Percentiles rank a stretch among this genome's conserved stretches.
These are phyloP conservation scores for Aspergillus costaricaensis DNA, from an alignment of 2,329 filamentous ascomycete genomes.

Conservation along the genomic window DNA sequence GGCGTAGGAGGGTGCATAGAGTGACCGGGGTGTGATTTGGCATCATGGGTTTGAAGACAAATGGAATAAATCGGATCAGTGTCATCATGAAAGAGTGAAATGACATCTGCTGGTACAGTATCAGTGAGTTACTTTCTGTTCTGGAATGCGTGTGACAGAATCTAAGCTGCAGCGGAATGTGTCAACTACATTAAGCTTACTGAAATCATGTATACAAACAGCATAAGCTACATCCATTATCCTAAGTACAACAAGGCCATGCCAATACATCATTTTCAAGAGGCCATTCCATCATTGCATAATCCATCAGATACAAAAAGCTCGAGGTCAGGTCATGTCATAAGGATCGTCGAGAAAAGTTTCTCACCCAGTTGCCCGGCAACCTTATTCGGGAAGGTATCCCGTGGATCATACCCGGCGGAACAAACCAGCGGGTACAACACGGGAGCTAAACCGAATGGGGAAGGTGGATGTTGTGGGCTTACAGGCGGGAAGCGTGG, in stretches of 20 bases:
- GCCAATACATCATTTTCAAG: slow-evolving; percentile 17
- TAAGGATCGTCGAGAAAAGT: slow-evolving; percentile 21
- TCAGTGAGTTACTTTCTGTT: no score
- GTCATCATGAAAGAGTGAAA: no score
- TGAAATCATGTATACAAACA: not conserved
- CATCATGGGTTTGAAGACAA: no score
- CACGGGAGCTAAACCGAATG: slow-evolving; percentile 16
- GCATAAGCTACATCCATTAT: slow-evolving; percentile 21
- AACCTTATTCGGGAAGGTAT: not conserved
- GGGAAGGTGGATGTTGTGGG: slow-evolving; percentile 12
- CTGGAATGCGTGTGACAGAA: no score
- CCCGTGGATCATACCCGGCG: slow-evolving; percentile 6
- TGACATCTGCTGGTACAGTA: no score
- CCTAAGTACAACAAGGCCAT: slow-evolving; percentile 24
- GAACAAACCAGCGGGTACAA: not conserved
- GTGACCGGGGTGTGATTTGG: no score
- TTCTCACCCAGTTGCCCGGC: not conserved
- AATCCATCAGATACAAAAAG: slow-evolving; percentile 21
- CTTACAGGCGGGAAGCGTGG: slow-evolving; percentile 70
- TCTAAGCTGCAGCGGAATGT: not conserved
- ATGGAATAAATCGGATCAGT: no score
- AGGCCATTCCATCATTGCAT: slow-evolving; percentile 22
- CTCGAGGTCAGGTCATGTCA: slow-evolving; percentile 18
- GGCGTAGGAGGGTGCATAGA: no score
- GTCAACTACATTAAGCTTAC: not conserved